phyloP scores from a whole-genome alignment of 1,284 basidiomycete species.

The Marasmius fiardii region DNA sequence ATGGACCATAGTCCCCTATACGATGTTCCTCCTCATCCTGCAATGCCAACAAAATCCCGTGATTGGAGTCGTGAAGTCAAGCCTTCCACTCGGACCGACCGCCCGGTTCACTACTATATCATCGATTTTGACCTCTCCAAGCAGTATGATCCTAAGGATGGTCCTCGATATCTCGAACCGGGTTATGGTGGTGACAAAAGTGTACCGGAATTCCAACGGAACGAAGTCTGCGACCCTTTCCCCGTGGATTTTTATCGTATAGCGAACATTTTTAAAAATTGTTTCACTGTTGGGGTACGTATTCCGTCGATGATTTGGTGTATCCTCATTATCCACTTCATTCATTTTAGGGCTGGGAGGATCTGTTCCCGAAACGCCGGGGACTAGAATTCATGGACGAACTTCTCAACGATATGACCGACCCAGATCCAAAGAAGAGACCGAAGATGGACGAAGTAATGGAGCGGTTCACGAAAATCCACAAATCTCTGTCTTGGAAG shows the following conservation, averaged over 20 bases:
- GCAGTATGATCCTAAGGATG: not conserved
- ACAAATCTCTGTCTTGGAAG: slow-evolving; percentile 8
- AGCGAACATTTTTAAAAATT: slow-evolving; percentile 5
- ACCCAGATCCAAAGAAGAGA: slow-evolving; percentile 23
- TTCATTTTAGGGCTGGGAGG: not conserved
- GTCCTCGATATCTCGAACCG: not conserved
- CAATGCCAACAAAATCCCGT: not conserved
- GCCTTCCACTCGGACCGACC: not conserved
- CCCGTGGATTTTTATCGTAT: slow-evolving; percentile 9
- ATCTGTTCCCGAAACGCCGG: not conserved
- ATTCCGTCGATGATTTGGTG: not conserved
- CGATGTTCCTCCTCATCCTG: not conserved
- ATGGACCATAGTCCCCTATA: not conserved
- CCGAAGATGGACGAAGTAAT: slow-evolving; percentile 27
- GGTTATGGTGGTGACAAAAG: not conserved
- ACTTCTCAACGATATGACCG: slow-evolving; percentile 25
- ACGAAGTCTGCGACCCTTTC: slow-evolving; percentile 9
- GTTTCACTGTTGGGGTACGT: not conserved
- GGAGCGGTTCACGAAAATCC: slow-evolving; percentile 17
- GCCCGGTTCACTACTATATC: not conserved
- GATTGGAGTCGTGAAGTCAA: not conserved
- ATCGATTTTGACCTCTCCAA: slow-evolving; percentile 1
- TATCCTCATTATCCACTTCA: not conserved
- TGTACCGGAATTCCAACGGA: not conserved
- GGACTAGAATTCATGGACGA: slow-evolving; percentile 23